These are phyloP conservation scores for Adansonia digitata DNA, from an alignment of 345 rosid species.

Conservation along the genomic window DNA sequence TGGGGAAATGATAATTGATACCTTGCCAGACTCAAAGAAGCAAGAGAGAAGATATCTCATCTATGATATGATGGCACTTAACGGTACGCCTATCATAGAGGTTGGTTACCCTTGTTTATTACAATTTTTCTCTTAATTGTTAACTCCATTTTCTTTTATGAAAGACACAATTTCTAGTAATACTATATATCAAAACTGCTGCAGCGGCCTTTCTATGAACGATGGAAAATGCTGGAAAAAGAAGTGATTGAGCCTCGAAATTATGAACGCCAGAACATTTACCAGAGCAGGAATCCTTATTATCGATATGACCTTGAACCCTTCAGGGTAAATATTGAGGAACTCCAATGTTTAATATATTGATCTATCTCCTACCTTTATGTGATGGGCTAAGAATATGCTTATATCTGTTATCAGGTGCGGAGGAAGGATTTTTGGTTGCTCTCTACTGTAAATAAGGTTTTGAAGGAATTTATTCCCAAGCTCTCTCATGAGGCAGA, in stretches of 20 bases:
- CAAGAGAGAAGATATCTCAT: slow-evolving; percentile 98
- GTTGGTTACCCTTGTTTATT: slow-evolving; percentile 33
- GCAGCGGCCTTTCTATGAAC: slow-evolving; percentile 93
- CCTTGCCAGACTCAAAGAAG: slow-evolving; percentile 78
- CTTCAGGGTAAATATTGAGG: slow-evolving; percentile 65
- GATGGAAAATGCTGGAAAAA: slow-evolving; percentile 96
- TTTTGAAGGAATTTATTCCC: slow-evolving; percentile 89
- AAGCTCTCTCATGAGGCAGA: slow-evolving; percentile 97
- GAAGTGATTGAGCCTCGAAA: slow-evolving; percentile 94
- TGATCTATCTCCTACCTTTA: not conserved
- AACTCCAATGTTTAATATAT: not conserved
- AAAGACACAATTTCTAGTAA: not conserved
- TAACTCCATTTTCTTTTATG: not conserved
- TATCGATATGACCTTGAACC: slow-evolving; percentile 95
- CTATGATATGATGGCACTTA: slow-evolving; percentile 89
- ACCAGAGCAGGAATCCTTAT: slow-evolving; percentile 62
- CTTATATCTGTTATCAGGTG: slow-evolving; percentile 46
- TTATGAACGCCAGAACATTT: slow-evolving; percentile 58
- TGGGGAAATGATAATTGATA: slow-evolving; percentile 98
- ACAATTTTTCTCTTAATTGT: not conserved
- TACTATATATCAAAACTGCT: slow-evolving; percentile 15
- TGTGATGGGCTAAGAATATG: slow-evolving; percentile 18
- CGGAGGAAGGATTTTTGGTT: slow-evolving; percentile 98
- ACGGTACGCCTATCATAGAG: slow-evolving; percentile 68
- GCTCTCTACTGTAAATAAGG: slow-evolving; percentile 82